Evolutionary conservation across 2,329 filamentous ascomycete genomes (phyloP).

Genomic region (Periconia sp.): DNA sequence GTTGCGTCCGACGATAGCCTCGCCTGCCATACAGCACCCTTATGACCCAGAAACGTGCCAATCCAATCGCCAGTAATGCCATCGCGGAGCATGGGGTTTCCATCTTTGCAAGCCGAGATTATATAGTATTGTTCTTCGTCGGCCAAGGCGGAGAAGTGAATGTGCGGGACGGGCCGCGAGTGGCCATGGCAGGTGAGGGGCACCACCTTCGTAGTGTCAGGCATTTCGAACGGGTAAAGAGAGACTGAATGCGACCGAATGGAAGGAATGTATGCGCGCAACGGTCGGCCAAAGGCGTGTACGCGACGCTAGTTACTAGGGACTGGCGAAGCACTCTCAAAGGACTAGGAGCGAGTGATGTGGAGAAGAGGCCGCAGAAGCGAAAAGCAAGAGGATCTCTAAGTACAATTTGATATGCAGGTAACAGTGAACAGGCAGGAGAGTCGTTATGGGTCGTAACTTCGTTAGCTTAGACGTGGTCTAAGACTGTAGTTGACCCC

Average conservation of each 20-base stretch:
- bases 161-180: conserved; percentile 88
- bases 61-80: conserved; percentile 83
- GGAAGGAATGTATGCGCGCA: too few species aligned
- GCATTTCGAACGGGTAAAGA: conserved; percentile 33
- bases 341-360: too few species aligned
- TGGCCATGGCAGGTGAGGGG: conserved; percentile 94
- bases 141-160: conserved; percentile 84
- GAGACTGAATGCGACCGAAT: too few species aligned
- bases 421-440: conserved; percentile 24
- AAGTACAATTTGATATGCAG: conserved; percentile 13
- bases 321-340: too few species aligned
- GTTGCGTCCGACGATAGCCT: conserved; percentile 86
- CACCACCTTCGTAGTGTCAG: conserved; percentile 67
- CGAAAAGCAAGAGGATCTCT: conserved; percentile 3
- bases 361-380: conserved; percentile 3
- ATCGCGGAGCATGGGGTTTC: conserved; percentile 97
- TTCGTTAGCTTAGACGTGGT: conserved; percentile 21
- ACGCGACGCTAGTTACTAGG: too few species aligned
- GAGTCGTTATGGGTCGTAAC: conserved; percentile 39
- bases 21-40: conserved; percentile 97
- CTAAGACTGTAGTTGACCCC: neutral
- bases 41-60: conserved; percentile 96
- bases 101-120: conserved; percentile 95
- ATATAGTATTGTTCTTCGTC: conserved; percentile 88
- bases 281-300: too few species aligned